Base-by-base conservation (phyloP, 805 yeast species). In the Starmerella khaoyaiensis region DNA sequence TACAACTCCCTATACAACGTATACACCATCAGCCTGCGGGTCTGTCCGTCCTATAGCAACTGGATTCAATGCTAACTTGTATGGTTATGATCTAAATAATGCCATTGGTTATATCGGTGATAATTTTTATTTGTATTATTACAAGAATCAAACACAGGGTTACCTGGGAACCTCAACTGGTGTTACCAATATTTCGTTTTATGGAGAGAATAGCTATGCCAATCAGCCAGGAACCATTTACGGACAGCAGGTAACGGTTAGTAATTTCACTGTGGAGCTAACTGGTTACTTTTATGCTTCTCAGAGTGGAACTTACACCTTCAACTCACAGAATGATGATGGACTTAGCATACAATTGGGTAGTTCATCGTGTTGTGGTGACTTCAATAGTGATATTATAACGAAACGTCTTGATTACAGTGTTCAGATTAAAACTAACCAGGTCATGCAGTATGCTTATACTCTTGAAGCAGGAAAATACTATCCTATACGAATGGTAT, bases 341-440 rank as follows among this genome's bases (percentile, higher is more conserved):
- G 24, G 21, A 4, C 17, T 25, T 6, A 33, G 30, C 27, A 23
- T 34, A 11, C 37, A 34, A 28, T 12, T 34, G 4, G 37, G 37
- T 4, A 33, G 37, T 6, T 15, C 19, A 4, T 8, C 24, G 6
- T 34, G 37, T 28, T 34, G 37, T 27, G 37, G 37, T 18, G 29
- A 34, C 25, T 27, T 34, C 18, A 19, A 21, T 7, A 5, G 7
- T 4, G 25, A 27, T 11, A 19, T 34, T 4, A 28, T 19, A 22
- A 33, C 36, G 12, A 23, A 11, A n/a, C 26, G 12, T n/a, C 11
- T n/a, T 23, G 11, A 21, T 12, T 11, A 33, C 4, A 22, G 15
- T 16, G 29, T 23, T 5, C 17, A 22, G 11, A 5, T 14, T 16
- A 11, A 15, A 5, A 7, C 15, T 11, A 19, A 12, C 12, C 18